Conservation (phyloP, 2,329 filamentous ascomycete genomes). For the Ceratocystis destructans region DNA sequence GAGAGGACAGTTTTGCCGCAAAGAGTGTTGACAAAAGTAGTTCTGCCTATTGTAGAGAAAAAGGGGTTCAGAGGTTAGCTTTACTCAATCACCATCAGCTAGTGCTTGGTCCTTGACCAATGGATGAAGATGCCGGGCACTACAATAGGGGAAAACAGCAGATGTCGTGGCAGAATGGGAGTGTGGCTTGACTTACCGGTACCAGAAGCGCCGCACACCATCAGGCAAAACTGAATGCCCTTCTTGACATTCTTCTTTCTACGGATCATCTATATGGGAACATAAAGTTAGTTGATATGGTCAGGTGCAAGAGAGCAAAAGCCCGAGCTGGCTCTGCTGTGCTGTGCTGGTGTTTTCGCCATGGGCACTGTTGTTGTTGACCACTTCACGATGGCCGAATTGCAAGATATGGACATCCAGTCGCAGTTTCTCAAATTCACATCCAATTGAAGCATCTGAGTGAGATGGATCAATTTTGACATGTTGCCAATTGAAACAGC, state of each 20-base stretch:
- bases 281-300: constrained; percentile 23
- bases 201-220: constrained; percentile 98
- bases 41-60: constrained; percentile 52
- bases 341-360: constrained; percentile 2
- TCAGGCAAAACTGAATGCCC: constrained; percentile 99
- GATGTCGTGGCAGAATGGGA: constrained; percentile 16
- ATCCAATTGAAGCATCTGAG: not conserved
- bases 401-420: not conserved
- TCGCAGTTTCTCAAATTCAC: too few species aligned
- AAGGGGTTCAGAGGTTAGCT: constrained; percentile 6
- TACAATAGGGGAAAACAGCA: not conserved
- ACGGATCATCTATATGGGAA: constrained; percentile 64
- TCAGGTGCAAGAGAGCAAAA: constrained; percentile 15
- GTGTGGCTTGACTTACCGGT: constrained; percentile 54
- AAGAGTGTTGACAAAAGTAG: constrained; percentile 98
- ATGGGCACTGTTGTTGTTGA: not conserved
- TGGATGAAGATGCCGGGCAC: too few species aligned
- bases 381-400: not conserved
- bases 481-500: not conserved
- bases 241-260: constrained; percentile 99
- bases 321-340: constrained; percentile 9
- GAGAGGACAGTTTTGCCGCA: constrained; percentile 86
- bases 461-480: not conserved
- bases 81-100: not conserved
- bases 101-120: too few species aligned